Percentiles rank a stretch among this genome's conserved stretches.
Conservation (phyloP, 2,329 filamentous ascomycete genomes). For the Ophiostoma quercus region DNA sequence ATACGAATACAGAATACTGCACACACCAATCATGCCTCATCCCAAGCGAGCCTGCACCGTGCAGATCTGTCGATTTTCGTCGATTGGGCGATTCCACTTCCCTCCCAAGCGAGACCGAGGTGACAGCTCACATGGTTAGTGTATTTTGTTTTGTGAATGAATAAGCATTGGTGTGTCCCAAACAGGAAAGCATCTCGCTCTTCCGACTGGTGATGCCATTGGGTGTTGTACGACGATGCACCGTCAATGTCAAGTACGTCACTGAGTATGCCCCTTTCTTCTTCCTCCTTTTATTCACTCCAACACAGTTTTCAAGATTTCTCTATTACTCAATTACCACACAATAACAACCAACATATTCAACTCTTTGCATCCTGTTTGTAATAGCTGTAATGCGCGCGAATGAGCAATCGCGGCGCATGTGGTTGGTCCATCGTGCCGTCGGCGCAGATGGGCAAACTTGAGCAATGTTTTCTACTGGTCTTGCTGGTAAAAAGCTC, state of each 20-base stretch:
- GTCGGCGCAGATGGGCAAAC: background rate
- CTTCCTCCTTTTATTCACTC: too few species aligned
- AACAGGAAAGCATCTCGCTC: conserved; percentile 6
- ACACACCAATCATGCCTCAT: background rate
- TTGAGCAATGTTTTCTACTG: too few species aligned
- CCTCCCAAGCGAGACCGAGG: background rate
- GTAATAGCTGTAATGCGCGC: background rate
- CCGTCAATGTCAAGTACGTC: too few species aligned
- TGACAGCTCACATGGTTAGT: background rate
- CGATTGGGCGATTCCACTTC: background rate
- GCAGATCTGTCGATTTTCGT: conserved; percentile 5
- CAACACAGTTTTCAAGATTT: too few species aligned
- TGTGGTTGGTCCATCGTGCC: background rate
- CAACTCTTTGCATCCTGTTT: background rate
- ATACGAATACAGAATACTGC: too few species aligned
- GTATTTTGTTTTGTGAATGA: background rate
- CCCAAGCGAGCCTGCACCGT: background rate
- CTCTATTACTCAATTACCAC: too few species aligned
- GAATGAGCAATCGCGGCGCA: background rate
- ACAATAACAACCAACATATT: too few species aligned
- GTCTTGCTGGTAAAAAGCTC: too few species aligned
- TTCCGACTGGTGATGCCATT: background rate
- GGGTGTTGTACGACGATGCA: too few species aligned
- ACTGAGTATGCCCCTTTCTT: too few species aligned
- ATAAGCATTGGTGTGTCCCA: background rate